A percentile compares a stretch with the other conserved stretches of the same genome.
Evolutionary conservation across 2,329 filamentous ascomycete species (phyloP).

Genomic region (Venturia effusa): DNA sequence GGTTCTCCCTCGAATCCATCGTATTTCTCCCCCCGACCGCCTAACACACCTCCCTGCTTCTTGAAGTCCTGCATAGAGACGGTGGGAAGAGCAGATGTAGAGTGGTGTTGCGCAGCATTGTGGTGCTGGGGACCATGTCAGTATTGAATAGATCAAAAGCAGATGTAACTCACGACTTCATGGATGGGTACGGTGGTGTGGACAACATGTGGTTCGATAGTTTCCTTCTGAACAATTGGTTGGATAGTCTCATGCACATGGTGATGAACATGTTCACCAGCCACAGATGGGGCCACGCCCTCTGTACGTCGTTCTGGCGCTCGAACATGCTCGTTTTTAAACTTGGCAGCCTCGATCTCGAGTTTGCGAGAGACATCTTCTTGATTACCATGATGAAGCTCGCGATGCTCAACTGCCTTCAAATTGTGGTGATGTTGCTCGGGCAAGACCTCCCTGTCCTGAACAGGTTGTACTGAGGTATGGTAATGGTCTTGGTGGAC

Average conservation of each 20-base stretch:
- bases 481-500: conserved; percentile 65
- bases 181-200: conserved; percentile 65
- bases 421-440: conserved; percentile 54
- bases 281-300: conserved; percentile 37
- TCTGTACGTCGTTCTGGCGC: conserved; percentile 40
- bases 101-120: conserved; percentile 54
- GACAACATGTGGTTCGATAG: conserved; percentile 54
- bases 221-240: conserved; percentile 60
- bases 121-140: conserved; percentile 40
- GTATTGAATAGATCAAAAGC: not conserved
- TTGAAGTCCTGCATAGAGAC: conserved; percentile 57
- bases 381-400: conserved; percentile 49
- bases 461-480: conserved; percentile 55
- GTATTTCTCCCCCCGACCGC: conserved; percentile 43
- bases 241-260: conserved; percentile 59
- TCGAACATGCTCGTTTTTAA: conserved; percentile 39
- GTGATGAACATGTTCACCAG: conserved; percentile 55
- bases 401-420: conserved; percentile 47
- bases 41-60: conserved; percentile 41
- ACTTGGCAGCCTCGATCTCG: conserved; percentile 41
- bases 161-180: conserved; percentile 35
- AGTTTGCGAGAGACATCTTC: conserved; percentile 16
- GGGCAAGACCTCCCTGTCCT: conserved; percentile 43
- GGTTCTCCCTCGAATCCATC: conserved; percentile 47
- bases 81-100: conserved; percentile 50